Evolutionary conservation across 139 green algal genomes (phyloP).

Genomic region (Pedinophyceae sp.): DNA sequence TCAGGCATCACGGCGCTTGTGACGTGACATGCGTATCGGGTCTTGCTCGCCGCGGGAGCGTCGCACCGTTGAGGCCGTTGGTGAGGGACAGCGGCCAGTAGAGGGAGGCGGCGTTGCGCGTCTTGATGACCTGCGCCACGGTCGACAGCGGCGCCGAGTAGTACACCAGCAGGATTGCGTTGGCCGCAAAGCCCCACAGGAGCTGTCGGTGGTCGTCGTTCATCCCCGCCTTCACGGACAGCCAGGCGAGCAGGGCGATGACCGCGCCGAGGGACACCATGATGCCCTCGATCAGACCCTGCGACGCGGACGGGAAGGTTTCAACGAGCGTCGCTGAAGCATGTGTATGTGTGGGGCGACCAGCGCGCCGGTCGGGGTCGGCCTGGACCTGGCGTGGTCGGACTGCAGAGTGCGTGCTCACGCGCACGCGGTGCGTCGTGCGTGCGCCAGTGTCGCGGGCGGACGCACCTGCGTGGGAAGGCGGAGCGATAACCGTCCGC

Average conservation of each 20-base stretch:
- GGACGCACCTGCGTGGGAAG: no score
- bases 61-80: slow-evolving; percentile 41
- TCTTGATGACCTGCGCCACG: slow-evolving; percentile 32
- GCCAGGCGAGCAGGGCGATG: slow-evolving; percentile 18
- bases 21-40: no score
- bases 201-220: slow-evolving; percentile 7
- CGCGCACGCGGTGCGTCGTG: no score
- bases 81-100: slow-evolving; percentile 35
- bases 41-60: no score
- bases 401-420: no score
- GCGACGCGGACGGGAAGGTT: slow-evolving; percentile 7
- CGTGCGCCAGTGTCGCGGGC: no score
- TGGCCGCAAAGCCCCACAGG: slow-evolving; percentile 27
- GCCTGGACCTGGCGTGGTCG: slow-evolving; percentile 24
- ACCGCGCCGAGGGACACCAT: slow-evolving; percentile 19
- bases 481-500: no score
- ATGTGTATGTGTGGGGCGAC: slow-evolving; percentile 11
- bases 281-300: slow-evolving; percentile 22
- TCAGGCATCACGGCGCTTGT: no score
- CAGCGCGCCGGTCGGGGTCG: slow-evolving; percentile 24
- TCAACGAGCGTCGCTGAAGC: not conserved
- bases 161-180: slow-evolving; percentile 35
- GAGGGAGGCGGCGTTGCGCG: slow-evolving; percentile 30
- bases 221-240: slow-evolving; percentile 11
- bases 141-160: slow-evolving; percentile 43